phyloP scores from a whole-genome alignment of 2,329 filamentous ascomycete species.

The Diplocarpon mali region DNA sequence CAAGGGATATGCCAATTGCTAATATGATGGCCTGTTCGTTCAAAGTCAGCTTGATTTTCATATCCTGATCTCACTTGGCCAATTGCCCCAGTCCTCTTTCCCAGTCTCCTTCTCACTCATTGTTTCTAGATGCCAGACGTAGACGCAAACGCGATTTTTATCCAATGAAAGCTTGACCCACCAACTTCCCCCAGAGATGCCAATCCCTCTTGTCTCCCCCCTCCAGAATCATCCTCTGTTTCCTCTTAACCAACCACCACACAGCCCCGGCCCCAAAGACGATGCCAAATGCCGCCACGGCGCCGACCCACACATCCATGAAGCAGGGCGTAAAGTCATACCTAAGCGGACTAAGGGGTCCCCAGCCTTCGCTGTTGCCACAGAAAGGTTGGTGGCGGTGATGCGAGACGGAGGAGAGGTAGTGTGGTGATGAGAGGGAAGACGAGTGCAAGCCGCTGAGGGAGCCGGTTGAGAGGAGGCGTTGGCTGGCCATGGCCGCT shows the following conservation, averaged over 20 bases:
- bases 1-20: slow-evolving; percentile 44
- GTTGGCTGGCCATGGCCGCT: slow-evolving; percentile 11
- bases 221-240: slow-evolving; percentile 46
- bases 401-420: slow-evolving; percentile 38
- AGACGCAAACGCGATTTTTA: background rate
- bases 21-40: slow-evolving; percentile 41
- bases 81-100: background rate
- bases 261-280: slow-evolving; percentile 66
- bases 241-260: slow-evolving; percentile 67
- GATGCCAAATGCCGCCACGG: slow-evolving; percentile 69
- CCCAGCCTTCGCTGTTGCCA: slow-evolving; percentile 88
- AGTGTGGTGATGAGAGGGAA: slow-evolving; percentile 32
- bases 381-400: slow-evolving; percentile 57
- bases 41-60: slow-evolving; percentile 4
- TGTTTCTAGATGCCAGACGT: background rate
- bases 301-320: slow-evolving; percentile 77
- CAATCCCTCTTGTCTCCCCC: slow-evolving; percentile 67
- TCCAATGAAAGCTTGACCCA: slow-evolving; percentile 32
- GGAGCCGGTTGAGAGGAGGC: slow-evolving; percentile 41
- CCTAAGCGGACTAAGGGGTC: slow-evolving; percentile 72
- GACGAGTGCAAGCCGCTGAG: slow-evolving; percentile 45
- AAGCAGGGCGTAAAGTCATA: slow-evolving; percentile 98
- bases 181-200: slow-evolving; percentile 90
- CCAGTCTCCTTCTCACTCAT: background rate
- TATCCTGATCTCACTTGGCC: background rate